Evolutionary conservation across 1,284 basidiomycete genomes (phyloP), one percentile per base, ranked within the genome.

Genomic region (Leccinum pachyderme): DNA sequence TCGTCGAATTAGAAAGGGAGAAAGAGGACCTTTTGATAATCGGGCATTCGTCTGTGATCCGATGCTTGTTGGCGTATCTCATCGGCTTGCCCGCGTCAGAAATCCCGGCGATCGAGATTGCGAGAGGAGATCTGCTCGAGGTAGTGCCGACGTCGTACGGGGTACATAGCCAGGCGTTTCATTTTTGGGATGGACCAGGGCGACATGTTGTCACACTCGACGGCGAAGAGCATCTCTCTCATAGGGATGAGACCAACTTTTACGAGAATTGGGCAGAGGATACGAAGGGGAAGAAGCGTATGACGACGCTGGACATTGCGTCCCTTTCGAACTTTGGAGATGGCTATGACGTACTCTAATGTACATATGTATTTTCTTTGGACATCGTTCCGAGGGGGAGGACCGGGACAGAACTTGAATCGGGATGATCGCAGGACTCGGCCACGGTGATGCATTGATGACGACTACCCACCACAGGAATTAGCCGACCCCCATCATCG

Each of bases 31-130:
- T 89, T 13, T 73, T 89, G 49, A 89, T 90, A 67, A 86, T 89
- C 56, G 90, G 89, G 0, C 92, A 94, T 69, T 94, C 95, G 6
- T 96, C 93, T n/a, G 97, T 99, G 67, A 95, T 99, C 66, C 87
- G 97, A 27, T 99, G 96, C 74, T 80, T 99, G 62, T 80, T 95
- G 29, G 86, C 92, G 0, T 95, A 94, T 35, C 33, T 35, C n/a
- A 35, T 35, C 33, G 33, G 33, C 9, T 79, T 98, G 3, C 93
- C 94, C n/a, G 93, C 96, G 0, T 89, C 88, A 33, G 95, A 99
- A 71, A 97, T 99, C 41, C 97, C 96, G 0, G 93, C 92, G 2
- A 95, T 99, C 54, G 95, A 98, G 71, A 89, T 99, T 61, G 93
- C 93, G 22, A 82, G 93, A 18, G 93, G 93, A 0, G 93, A 96